Conservation (phyloP, 768 basidiomycete species). For the Tubosaeta sp. region DNA sequence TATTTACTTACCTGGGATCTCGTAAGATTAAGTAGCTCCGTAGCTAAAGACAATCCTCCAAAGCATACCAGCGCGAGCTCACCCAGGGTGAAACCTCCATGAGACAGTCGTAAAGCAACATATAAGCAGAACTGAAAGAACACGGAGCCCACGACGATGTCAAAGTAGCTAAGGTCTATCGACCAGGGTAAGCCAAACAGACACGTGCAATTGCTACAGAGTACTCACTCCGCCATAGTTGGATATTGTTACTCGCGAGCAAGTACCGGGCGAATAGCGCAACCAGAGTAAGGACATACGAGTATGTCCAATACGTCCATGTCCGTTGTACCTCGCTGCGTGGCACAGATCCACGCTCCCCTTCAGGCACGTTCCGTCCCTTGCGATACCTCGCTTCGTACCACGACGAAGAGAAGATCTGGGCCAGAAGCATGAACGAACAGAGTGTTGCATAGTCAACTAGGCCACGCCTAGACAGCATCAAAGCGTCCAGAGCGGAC, state of each 20-base stretch:
- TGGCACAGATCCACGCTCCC: constrained; percentile 73
- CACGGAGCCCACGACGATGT: constrained; percentile 64
- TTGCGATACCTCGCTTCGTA: constrained; percentile 53
- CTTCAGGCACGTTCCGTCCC: constrained; percentile 45
- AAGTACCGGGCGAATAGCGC: constrained; percentile 48
- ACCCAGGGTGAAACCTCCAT: constrained; percentile 93
- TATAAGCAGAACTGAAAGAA: constrained; percentile 94
- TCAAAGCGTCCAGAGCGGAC: constrained; percentile 49
- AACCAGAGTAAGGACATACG: constrained; percentile 46
- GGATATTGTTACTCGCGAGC: constrained; percentile 39
- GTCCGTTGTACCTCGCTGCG: constrained; percentile 63
- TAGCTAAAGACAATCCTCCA: constrained; percentile 79
- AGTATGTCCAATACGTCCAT: constrained; percentile 64
- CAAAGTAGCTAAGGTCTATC: constrained; percentile 74
- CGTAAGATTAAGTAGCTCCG: constrained; percentile 85
- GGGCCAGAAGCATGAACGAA: constrained; percentile 72
- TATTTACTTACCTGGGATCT: constrained; percentile 61
- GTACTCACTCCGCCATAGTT: constrained; percentile 69
- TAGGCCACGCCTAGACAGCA: constrained; percentile 69
- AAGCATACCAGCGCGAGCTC: constrained; percentile 88
- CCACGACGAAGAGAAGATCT: constrained; percentile 76
- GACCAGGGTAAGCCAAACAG: constrained; percentile 3
- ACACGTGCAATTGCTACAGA: not conserved
- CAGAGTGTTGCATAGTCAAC: constrained; percentile 80
- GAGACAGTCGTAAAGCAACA: constrained; percentile 81